Evolutionary conservation across 73 alveolate genomes (phyloP).

Genomic region (Paramecium octaurelia): DNA sequence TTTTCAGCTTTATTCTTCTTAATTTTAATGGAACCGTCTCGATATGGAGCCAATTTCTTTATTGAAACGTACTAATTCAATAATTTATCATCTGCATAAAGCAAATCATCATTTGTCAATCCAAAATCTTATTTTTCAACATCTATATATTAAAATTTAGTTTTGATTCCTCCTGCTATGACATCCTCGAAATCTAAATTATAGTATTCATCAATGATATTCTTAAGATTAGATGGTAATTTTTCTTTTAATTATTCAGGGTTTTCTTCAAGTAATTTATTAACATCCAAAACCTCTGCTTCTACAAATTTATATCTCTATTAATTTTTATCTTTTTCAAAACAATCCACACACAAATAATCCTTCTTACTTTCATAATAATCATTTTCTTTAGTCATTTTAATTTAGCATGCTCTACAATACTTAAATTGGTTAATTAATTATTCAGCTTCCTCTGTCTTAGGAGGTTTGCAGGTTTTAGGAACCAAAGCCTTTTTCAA

Average conservation of each 20-base stretch:
- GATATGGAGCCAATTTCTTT: slow-evolving; percentile 84
- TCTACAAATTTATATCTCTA: background rate
- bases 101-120: slow-evolving; percentile 91
- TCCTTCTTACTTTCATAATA: slow-evolving; percentile 49
- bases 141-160: slow-evolving; percentile 90
- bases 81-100: slow-evolving; percentile 89
- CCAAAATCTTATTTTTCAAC: slow-evolving; percentile 91
- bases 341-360: slow-evolving; percentile 44
- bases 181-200: slow-evolving; percentile 92
- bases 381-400: slow-evolving; percentile 46
- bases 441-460: slow-evolving; percentile 48
- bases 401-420: slow-evolving; percentile 54
- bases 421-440: slow-evolving; percentile 35
- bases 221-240: slow-evolving; percentile 53
- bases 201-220: slow-evolving; percentile 84
- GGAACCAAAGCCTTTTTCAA: slow-evolving; percentile 89
- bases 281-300: slow-evolving; percentile 29
- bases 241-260: slow-evolving; percentile 38
- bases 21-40: slow-evolving; percentile 59
- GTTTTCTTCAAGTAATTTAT: slow-evolving; percentile 4
- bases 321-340: slow-evolving; percentile 44
- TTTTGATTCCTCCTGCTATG: slow-evolving; percentile 84
- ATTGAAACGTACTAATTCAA: slow-evolving; percentile 88
- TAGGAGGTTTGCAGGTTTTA: slow-evolving; percentile 64
- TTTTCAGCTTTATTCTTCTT: slow-evolving; percentile 37